These are phyloP conservation scores for Yamadazyma conglobata DNA, from an alignment of 1,139 yeast genomes.

Conservation along the genomic window DNA sequence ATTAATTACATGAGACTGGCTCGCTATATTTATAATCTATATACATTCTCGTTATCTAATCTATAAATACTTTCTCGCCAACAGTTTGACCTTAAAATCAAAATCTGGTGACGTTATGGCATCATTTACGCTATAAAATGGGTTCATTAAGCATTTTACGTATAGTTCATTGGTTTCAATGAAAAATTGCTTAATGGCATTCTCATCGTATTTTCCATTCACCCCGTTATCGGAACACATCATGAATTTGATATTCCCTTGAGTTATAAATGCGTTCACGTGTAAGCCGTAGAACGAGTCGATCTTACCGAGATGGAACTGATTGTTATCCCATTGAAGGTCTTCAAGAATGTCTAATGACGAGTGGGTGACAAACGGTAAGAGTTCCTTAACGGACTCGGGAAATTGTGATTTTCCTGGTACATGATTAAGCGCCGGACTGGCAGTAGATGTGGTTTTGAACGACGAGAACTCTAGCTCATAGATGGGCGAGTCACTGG, in stretches of 20 bases:
- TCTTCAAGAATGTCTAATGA: slow-evolving; percentile 89
- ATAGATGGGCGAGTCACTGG: slow-evolving; percentile 80
- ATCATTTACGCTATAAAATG: slow-evolving; percentile 77
- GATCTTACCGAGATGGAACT: slow-evolving; percentile 67
- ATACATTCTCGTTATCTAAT: neutral
- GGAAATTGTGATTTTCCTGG: slow-evolving; percentile 67
- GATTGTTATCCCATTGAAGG: slow-evolving; percentile 71
- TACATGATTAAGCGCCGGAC: slow-evolving; percentile 17
- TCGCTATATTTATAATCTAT: no score
- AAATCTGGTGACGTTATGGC: slow-evolving; percentile 73
- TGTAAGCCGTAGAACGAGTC: slow-evolving; percentile 83
- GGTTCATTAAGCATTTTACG: slow-evolving; percentile 80
- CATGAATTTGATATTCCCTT: slow-evolving; percentile 80
- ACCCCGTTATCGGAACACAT: slow-evolving; percentile 59
- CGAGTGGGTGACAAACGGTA: slow-evolving; percentile 86
- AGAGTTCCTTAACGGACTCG: slow-evolving; percentile 68
- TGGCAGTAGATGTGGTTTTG: slow-evolving; percentile 18
- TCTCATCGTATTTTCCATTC: slow-evolving; percentile 51
- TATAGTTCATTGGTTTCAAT: slow-evolving; percentile 83
- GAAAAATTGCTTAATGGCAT: slow-evolving; percentile 77
- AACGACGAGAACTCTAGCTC: slow-evolving; percentile 83
- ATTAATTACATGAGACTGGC: no score
- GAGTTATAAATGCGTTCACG: slow-evolving; percentile 81
- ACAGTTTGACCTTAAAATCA: slow-evolving; percentile 66
- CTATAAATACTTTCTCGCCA: slow-evolving; percentile 74